These are phyloP conservation scores for Podaxis sp. DNA, from an alignment of 768 basidiomycete genomes.

Conservation along the genomic window DNA sequence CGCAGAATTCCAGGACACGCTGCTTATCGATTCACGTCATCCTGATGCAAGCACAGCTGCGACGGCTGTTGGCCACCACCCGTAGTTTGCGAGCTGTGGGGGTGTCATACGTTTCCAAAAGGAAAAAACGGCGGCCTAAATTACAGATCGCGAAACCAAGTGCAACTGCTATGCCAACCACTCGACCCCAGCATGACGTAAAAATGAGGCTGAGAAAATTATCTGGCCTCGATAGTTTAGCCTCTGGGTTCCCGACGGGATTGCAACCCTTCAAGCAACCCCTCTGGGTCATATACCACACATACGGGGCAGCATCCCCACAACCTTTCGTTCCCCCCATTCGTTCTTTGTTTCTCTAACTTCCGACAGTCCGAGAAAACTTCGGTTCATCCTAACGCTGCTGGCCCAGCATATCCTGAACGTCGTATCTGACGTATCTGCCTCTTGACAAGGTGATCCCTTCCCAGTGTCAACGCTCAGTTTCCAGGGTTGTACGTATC, in stretches of 20 bases:
- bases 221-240: neutral
- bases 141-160: neutral
- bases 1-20: neutral
- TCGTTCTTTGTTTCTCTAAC: neutral
- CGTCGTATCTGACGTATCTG: neutral
- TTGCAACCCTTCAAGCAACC: neutral
- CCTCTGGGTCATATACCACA: neutral
- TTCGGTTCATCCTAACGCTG: slow-evolving; percentile 3
- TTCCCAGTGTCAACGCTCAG: neutral
- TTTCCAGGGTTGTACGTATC: neutral
- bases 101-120: neutral
- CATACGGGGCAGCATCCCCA: neutral
- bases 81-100: neutral
- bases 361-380: neutral
- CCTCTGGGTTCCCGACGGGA: neutral
- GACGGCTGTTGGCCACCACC: neutral
- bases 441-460: slow-evolving; percentile 5
- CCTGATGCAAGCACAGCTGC: neutral
- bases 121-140: neutral
- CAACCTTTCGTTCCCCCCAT: neutral
- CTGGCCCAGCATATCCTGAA: slow-evolving; percentile 7
- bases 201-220: neutral
- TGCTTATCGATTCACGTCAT: neutral
- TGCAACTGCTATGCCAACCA: slow-evolving; percentile 8
- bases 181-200: slow-evolving; percentile 3